Evolutionary conservation across 2,329 filamentous ascomycete genomes (phyloP).

Genomic region (Rhytidhysteron rufulum): DNA sequence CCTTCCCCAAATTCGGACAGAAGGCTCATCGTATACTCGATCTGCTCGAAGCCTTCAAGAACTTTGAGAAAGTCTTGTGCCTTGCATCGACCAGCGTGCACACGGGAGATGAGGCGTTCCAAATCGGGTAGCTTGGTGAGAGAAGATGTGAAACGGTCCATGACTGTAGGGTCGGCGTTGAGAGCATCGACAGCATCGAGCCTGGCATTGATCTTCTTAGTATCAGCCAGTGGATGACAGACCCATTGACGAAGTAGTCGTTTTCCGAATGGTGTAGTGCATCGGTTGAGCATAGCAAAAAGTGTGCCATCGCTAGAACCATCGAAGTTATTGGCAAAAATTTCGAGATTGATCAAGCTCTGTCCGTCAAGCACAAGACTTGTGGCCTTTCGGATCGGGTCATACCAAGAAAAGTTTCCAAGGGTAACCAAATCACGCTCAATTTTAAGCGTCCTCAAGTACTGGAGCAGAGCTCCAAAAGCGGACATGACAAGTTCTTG

Average conservation of each 20-base stretch:
- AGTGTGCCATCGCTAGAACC: conserved; percentile 81
- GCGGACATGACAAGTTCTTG: conserved; percentile 87
- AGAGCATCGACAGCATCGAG: conserved; percentile 91
- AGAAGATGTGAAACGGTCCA: conserved; percentile 83
- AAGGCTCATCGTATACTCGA: conserved; percentile 87
- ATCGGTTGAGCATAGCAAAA: conserved; percentile 86
- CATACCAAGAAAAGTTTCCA: conserved; percentile 87
- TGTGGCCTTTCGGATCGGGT: conserved; percentile 84
- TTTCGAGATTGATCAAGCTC: conserved; percentile 94
- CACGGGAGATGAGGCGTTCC: conserved; percentile 87
- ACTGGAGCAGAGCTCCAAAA: conserved; percentile 82
- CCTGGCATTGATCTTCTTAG: conserved; percentile 83
- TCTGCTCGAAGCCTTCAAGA: conserved; percentile 94
- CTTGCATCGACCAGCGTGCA: conserved; percentile 88
- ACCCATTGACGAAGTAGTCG: conserved; percentile 95
- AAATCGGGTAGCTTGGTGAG: conserved; percentile 90
- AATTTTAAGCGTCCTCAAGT: conserved; percentile 78
- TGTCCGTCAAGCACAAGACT: conserved; percentile 92
- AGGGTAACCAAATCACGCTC: conserved; percentile 84
- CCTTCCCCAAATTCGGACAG: conserved; percentile 70
- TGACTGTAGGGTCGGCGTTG: conserved; percentile 75
- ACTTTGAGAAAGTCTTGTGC: conserved; percentile 91
- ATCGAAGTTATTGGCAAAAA: conserved; percentile 91
- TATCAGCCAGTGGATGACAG: conserved; percentile 87
- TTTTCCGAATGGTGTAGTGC: conserved; percentile 95